Evolutionary conservation across 2,329 filamentous ascomycete genomes (phyloP).

Genomic region (Penicillium sp.): DNA sequence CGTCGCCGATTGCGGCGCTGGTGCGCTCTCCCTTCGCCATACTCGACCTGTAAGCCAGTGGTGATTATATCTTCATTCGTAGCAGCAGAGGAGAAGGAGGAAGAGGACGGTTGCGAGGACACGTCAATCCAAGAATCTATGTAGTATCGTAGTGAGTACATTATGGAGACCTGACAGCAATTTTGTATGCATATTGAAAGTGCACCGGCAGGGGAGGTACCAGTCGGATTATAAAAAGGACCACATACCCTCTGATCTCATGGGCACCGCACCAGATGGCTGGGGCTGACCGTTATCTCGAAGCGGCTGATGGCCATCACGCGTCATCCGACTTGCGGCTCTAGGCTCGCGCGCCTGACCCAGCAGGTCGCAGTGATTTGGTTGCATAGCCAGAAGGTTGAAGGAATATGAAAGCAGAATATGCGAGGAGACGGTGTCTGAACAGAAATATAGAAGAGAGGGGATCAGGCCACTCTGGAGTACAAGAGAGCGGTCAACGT

Average conservation of each 20-base stretch:
- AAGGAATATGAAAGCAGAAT: background rate
- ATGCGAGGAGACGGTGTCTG: background rate
- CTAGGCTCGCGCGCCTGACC: constrained; percentile 31
- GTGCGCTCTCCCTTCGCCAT: constrained; percentile 44
- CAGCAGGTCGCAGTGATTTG: constrained; percentile 33
- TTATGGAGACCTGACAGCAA: constrained; percentile 14
- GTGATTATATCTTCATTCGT: constrained; percentile 76
- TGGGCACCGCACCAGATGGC: constrained; percentile 28
- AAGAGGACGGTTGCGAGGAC: constrained; percentile 83
- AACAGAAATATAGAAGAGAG: constrained; percentile 5
- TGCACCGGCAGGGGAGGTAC: constrained; percentile 11
- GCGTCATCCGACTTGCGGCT: constrained; percentile 27
- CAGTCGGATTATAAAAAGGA: constrained; percentile 12
- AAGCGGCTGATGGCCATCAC: constrained; percentile 25
- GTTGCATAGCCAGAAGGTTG: constrained; percentile 28
- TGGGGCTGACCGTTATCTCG: constrained; percentile 31
- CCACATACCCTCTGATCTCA: constrained; percentile 39
- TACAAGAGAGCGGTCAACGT: constrained; percentile 21
- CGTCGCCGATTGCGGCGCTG: constrained; percentile 51
- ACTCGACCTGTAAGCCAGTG: constrained; percentile 69
- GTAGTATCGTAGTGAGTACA: constrained; percentile 41
- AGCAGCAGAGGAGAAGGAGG: constrained; percentile 71
- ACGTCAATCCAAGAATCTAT: constrained; percentile 96
- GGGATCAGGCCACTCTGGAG: constrained; percentile 17
- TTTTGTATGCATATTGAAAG: constrained; percentile 17